Conservation (phyloP, 768 basidiomycete species). For the Trametes elegans region DNA sequence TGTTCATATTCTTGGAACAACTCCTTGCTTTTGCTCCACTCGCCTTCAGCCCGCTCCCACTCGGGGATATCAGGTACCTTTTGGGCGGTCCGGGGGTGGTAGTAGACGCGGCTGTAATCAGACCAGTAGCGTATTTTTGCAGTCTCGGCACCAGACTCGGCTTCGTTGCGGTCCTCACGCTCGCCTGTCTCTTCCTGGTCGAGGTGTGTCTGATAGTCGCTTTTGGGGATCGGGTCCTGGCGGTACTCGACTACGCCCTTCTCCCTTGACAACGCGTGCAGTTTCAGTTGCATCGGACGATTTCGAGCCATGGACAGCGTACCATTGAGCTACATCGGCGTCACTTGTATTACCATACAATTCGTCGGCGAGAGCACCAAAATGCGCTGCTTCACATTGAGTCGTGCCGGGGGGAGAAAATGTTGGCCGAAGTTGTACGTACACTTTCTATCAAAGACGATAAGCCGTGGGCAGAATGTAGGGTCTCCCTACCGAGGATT, state of each 20-base stretch:
- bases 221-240: constrained; percentile 51
- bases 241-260: constrained; percentile 48
- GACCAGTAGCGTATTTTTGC: constrained; percentile 60
- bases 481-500: constrained; percentile 38
- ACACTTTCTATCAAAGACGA: constrained; percentile 72
- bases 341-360: constrained; percentile 34
- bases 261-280: constrained; percentile 37
- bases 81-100: constrained; percentile 64
- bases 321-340: neutral
- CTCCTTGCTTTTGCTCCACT: constrained; percentile 56
- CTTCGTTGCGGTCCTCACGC: neutral
- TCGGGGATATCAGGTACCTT: constrained; percentile 56
- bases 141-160: neutral
- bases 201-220: constrained; percentile 51
- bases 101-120: constrained; percentile 63
- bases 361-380: constrained; percentile 54
- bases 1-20: constrained; percentile 53
- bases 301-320: neutral
- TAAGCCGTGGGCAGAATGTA: constrained; percentile 58
- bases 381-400: constrained; percentile 47
- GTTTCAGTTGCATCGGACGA: neutral
- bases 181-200: constrained; percentile 29
- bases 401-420: too few relatives aligned
- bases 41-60: constrained; percentile 50
- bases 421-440: too few relatives aligned